Evolutionary conservation across 2,329 filamentous ascomycete species (phyloP), one percentile per base, ranked within the genome.

Genomic region (Arthrobotrys sphaeroides): DNA sequence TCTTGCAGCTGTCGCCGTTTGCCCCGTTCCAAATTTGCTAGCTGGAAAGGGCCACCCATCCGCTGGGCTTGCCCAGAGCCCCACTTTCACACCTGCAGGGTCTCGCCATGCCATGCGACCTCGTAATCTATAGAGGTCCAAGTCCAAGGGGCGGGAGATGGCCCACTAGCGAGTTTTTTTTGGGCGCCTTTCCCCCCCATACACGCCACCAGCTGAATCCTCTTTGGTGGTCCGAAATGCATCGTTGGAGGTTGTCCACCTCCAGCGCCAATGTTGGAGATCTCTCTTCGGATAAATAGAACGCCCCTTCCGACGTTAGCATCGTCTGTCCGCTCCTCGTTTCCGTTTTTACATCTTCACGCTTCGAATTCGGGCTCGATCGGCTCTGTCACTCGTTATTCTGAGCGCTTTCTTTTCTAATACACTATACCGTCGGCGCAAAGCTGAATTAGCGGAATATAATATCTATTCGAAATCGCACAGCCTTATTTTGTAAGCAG

Each of bases 121-220:
- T 61, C 33, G 33, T 42, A 60, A 60, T 60, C 47, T 16, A 12
- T 5, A 60, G 18, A 20, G 5, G 5, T 45, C 22, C 24, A 45
- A 33, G 26, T 12, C 26, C 24, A 22, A 42, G 38, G 59, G 42
- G 59, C 59, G 59, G 59, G 59, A 62, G 59, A 62, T 42, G 22
- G 36, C 6, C 59, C 47, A 38, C 16, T 51, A 64, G 28, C 26
- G 28, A 38, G 13, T 51, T 64, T 47, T 6, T 26, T 20, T 6
- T n/a, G 59, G 33, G 43, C 45, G 38, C 16, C 18, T 16, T 64
- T n/a, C n/a, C n/a, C 60, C 18, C 12, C 43, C 51, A 51, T 43
- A 64, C 60, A 64, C 60, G 60, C 60, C 60, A 64, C 59, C 53
- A 43, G 55, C 13, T 43, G 26, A 38, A 16, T 20, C n/a, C 36